Base-by-base conservation (phyloP, 495 filamentous ascomycete genomes). In the Staphylotrichum tortipilum region DNA sequence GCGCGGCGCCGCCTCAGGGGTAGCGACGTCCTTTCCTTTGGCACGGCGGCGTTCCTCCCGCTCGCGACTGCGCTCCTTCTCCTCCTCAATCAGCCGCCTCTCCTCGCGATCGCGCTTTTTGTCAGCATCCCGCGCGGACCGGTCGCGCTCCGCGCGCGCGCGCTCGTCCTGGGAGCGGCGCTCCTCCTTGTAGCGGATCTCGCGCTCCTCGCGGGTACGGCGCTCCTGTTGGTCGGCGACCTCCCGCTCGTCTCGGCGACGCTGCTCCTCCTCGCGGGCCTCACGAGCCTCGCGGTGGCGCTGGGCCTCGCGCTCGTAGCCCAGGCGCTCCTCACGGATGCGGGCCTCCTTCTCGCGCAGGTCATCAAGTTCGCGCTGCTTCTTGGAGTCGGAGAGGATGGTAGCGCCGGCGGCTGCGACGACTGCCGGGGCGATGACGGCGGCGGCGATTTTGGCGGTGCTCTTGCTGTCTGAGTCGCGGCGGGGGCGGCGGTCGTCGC, bases 261-360 rank as follows among this genome's bases (percentile, higher is more conserved):
- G 45, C 21, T 58, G 52, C 17, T 62, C 61, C 37, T 52, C 49
- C 30, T 60, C 63, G 18, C 48, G 55, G 15, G 37, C 43, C 30
- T 59, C 59, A 28, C 61, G 54, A 19, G 59, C 59, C 47, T 59
- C 63, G 24, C 52, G 61, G 15, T 55, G 44, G 4, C 56, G 59
- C 23, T 55, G 46, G 19, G 54, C 55, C 15, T 60, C 55, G 39
- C 51, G 26, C 35, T 59, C 56, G 17, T 50, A 54, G 3, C 45
- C 41, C 12, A 50, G 29, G 12, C 53, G 53, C 18, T 55, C 49
- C 11, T 44, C 44, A 18, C 44, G 49, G 1, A 47, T 19, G 7
- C 49, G 26, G 24, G 49, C 50, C 7, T 52, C 35, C 18, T 55
- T 42, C 39, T 55, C 48, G 21, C 56, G 52, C 6, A 53, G 46